Evolutionary conservation across 805 yeast species (phyloP), one percentile per base, ranked within the genome.

Genomic region (Vanderwaltozyma verrucispora): DNA sequence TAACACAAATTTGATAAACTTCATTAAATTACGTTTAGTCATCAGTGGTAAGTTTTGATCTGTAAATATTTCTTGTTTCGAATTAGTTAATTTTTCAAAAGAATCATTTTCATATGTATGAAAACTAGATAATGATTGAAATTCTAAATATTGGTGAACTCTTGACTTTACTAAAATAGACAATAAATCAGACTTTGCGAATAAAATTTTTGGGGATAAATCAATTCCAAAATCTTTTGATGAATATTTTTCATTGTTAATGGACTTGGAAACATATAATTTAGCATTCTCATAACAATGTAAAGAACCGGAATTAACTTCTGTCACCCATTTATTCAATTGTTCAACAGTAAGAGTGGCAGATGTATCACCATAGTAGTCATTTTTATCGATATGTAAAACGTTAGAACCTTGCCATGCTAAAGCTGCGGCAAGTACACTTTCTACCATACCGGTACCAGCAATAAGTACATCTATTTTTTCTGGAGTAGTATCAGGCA

Each of bases 381-480:
- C 70, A 53, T 87, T 81, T 30, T 77, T 67, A 58, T 92, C 98
- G 23, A 92, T 75, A 54, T 92, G 98, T 31, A 92, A 65, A 8
- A 92, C 96, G 46, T 72, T 77, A n/a, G 92, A 77, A n/a, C 98
- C 98, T 50, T 86, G 95, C 97, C 98, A 92, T 11, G 96, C 81
- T 33, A 92, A 68, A 0, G 96, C 89, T 11, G 96, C 95, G 0
- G 97, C 96, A 34, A 87, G 62, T 11, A 92, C 77, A 47, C 86
- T 75, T 58, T 92, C 95, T 2, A 78, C 80, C 30, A 92, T 67
- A 3, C 97, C 97, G 0, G 98, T 89, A 27, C 98, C 98, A 45
- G 82, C 75, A 39, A 92, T 82, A 23, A 92, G 68, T 12, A 92
- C 95, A 54, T 92, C 98, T 48, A 86, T 84, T 43, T 78, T 64